These are phyloP conservation scores for Canavalia ensiformis DNA, from an alignment of 306 rosid species.

Conservation along the genomic window DNA sequence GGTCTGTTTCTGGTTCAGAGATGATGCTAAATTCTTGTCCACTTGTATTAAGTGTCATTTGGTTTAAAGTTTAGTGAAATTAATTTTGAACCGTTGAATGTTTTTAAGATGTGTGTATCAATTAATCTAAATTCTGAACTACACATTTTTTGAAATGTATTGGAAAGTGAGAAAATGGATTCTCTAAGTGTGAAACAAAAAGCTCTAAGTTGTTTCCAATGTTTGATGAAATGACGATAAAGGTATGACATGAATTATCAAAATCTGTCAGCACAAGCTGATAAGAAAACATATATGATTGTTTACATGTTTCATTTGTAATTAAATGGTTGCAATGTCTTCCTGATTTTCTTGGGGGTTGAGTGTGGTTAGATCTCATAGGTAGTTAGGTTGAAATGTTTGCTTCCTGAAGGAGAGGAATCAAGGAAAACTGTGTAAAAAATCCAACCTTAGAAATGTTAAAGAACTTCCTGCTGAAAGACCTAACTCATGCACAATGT, in stretches of 20 bases:
- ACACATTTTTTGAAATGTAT: too few relatives aligned
- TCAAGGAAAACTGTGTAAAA: background rate
- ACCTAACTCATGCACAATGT: background rate
- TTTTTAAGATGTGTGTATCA: too few relatives aligned
- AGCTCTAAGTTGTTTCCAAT: background rate
- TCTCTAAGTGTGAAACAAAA: too few relatives aligned
- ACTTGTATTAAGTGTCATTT: background rate
- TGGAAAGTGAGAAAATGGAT: too few relatives aligned
- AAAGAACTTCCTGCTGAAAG: background rate
- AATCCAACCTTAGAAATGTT: slow-evolving; percentile 3
- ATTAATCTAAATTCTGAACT: too few relatives aligned
- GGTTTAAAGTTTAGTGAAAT: too few relatives aligned
- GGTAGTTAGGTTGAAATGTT: slow-evolving; percentile 1
- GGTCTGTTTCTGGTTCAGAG: slow-evolving; percentile 21
- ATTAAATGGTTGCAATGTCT: background rate
- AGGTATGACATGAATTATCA: background rate
- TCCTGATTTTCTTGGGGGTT: background rate
- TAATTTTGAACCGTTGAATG: too few relatives aligned
- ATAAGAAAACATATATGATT: background rate
- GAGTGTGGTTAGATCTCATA: background rate
- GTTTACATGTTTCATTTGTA: background rate
- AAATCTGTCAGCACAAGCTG: background rate
- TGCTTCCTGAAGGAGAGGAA: slow-evolving; percentile 12
- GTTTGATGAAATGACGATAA: slow-evolving; percentile 19
- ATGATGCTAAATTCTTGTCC: slow-evolving; percentile 18